Base-by-base conservation (phyloP, 2,329 filamentous ascomycete species). In the Scleromitrula shiraiana region DNA sequence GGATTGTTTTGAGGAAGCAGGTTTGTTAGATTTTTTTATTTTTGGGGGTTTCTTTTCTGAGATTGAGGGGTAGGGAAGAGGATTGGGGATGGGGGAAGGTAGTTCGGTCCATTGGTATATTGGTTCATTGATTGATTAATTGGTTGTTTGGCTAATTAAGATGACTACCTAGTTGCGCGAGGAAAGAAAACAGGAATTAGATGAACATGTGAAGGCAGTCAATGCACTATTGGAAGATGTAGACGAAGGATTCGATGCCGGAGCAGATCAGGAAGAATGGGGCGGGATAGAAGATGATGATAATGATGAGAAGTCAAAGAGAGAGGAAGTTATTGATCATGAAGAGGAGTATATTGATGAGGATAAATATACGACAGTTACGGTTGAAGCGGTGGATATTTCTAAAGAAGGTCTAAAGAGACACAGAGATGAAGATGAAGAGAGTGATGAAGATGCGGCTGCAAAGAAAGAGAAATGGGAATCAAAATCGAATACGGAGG, bases 291-390 rank as follows among this genome's bases (percentile, higher is more conserved):
- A 74, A 17, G 81, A 59, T 19, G 53, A 61, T 19, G 19, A 37
- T 12, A 8, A 15, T 8, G n/a, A n/a, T n/a, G n/a, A n/a, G n/a
- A 37, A 20, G 19, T 37, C 7, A 17, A 29, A 67, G 68, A 15
- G 67, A 27, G 59, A 55, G 36, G 65, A 74, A 32, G 74, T 80
- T 19, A 68, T 69, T 37, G 82, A 94, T 63, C 82, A 88, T 57
- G 86, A 95, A 64, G 89, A 91, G 57, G 89, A 97, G 66, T 98
- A 96, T 68, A 79, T 96, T 56, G 93, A 98, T 65, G 93, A 97
- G 65, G 91, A 96, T 66, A 86, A 85, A 63, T 96, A 88, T 65
- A 97, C 93, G 0, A 95, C 88, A 1, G 93, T 98, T 22, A 96
- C 88, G 0, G 82, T 98, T 1, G 91, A 96, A 65, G 84, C 86